These are phyloP conservation scores for Spirogloea muscicola DNA, from an alignment of 139 green algal genomes.

Conservation along the genomic window DNA sequence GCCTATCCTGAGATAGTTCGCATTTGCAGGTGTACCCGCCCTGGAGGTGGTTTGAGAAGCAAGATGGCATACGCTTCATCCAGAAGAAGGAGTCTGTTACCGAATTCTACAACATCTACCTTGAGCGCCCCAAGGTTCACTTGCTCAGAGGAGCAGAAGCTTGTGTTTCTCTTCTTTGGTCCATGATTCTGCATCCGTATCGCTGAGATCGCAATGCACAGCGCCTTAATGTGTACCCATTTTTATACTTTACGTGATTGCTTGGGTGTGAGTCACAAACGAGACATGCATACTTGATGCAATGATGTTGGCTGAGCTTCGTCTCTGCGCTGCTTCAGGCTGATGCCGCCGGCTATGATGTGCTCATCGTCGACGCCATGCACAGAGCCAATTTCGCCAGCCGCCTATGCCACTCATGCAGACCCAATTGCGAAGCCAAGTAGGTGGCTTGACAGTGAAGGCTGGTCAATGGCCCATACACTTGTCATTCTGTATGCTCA, in stretches of 20 bases:
- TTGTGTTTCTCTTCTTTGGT: too few species aligned
- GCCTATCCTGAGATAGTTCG: too few species aligned
- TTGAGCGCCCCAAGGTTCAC: conserved; percentile 72
- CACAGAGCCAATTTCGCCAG: conserved; percentile 74
- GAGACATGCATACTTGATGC: too few species aligned
- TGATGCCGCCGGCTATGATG: conserved; percentile 63
- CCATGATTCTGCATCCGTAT: too few species aligned
- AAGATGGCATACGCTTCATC: conserved; percentile 73
- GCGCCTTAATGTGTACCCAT: too few species aligned
- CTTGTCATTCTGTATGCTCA: not conserved
- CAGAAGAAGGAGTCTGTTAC: conserved; percentile 67
- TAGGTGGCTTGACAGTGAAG: conserved; percentile 9
- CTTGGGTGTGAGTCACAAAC: too few species aligned
- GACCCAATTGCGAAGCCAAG: conserved; percentile 81
- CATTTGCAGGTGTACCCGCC: conserved; percentile 76
- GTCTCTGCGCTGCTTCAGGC: not conserved
- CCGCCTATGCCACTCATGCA: conserved; percentile 89
- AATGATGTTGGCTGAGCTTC: too few species aligned
- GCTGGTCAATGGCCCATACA: not conserved
- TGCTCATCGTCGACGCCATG: conserved; percentile 89
- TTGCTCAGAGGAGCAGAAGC: too few species aligned
- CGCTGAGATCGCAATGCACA: too few species aligned
- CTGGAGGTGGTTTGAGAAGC: conserved; percentile 91
- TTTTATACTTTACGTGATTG: too few species aligned
- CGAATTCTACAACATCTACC: conserved; percentile 93